Conservation (phyloP, 2,329 filamentous ascomycete genomes). For the Paecilomyces sp. region DNA sequence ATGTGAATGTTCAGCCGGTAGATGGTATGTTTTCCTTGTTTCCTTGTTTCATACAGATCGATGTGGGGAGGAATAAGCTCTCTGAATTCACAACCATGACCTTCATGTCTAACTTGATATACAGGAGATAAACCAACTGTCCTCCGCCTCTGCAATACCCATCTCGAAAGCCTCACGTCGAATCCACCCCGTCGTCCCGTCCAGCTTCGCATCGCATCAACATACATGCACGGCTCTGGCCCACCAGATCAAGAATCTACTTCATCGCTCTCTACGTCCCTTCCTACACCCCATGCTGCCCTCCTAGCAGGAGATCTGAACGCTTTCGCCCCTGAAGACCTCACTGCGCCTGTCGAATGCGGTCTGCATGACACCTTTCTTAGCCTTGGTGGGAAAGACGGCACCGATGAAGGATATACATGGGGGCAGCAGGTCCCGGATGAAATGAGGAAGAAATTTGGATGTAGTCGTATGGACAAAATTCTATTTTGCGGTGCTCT, state of each 20-base stretch:
- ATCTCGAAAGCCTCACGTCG: constrained; percentile 49
- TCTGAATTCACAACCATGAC: too few relatives aligned
- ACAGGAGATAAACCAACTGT: constrained; percentile 10
- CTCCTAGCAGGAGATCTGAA: constrained; percentile 52
- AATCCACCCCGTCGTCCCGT: constrained; percentile 43
- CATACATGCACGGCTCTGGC: constrained; percentile 33
- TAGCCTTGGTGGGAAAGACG: constrained; percentile 44
- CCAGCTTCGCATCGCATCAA: constrained; percentile 41
- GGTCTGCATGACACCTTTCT: constrained; percentile 48
- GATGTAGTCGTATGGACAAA: constrained; percentile 50
- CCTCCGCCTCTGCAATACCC: constrained; percentile 49
- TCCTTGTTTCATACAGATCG: neutral
- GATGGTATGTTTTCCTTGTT: neutral
- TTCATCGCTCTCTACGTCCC: neutral
- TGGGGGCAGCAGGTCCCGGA: constrained; percentile 51
- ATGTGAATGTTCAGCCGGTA: constrained; percentile 23
- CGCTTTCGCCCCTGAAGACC: constrained; percentile 50
- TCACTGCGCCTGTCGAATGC: constrained; percentile 41
- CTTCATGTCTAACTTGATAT: too few relatives aligned
- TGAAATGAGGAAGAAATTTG: constrained; percentile 37
- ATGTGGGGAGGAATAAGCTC: neutral
- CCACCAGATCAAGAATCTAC: constrained; percentile 3
- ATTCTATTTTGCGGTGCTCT: constrained; percentile 39
- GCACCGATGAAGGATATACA: constrained; percentile 47
- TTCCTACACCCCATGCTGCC: constrained; percentile 28